Evolutionary conservation across 2,329 filamentous ascomycete genomes (phyloP), one percentile per base, ranked within the genome.

Genomic region (Botrytis fabae): DNA sequence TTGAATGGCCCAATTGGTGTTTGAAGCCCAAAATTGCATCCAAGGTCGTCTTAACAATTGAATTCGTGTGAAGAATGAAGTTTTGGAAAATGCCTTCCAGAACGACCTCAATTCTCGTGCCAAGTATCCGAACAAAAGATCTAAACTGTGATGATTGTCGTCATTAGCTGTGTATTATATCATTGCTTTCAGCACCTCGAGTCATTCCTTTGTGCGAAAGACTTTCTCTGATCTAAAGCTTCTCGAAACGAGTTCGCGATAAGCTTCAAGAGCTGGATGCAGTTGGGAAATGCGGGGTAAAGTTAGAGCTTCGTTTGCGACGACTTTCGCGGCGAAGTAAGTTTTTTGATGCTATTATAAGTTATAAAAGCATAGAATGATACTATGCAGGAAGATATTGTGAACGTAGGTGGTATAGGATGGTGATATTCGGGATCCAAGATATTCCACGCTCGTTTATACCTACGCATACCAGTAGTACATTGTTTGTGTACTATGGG

Each of bases 241-340:
- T 51, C 32, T 38, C 28, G 16, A 64, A 62, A 32, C 28, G 64
- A 57, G 35, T 35, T 51, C 38, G 44, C 22, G 63, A 66, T 40
- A 51, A 66, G 32, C 63, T 51, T 66, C 63, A 51, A 35, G 44
- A 66, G 63, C 64, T 68, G 64, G 64, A 25, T 54, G 46, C 64
- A 25, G 64, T 28, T 40, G n/a, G 64, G 64, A 68, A 68, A 68
- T 68, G 64, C 46, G 64, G 64, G 64, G 64, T 68, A 68, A 42
- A 28, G 40, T 51, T 20, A 22, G 51, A n/a, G 44, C 20, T 51
- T 66, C 63, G 63, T 66, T 66, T 51, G 44, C 63, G 32, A 66
- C 63, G 18, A 66, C 14, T 68, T 3, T 40, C 46, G 48, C 64
- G 32, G 40, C 20, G 46, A 18, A 54, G 35, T 28, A 38, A 28